phyloP scores from a whole-genome alignment of 305 asterid genomes.

The Rubia peregrina region DNA sequence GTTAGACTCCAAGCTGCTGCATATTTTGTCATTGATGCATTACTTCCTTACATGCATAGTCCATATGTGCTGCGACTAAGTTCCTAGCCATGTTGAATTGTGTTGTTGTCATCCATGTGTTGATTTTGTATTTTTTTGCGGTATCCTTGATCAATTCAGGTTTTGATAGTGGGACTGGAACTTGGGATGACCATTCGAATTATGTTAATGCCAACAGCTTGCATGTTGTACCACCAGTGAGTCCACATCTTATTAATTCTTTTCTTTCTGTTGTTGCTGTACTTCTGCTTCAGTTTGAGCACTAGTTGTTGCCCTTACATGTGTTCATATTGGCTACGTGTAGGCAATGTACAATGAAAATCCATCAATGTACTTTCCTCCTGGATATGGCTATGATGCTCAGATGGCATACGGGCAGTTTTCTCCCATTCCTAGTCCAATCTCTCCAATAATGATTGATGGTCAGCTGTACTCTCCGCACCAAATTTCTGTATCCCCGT shows the following conservation, averaged over 20 bases:
- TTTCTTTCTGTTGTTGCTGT: constrained; percentile 6
- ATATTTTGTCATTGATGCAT: neutral
- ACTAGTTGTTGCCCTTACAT: neutral
- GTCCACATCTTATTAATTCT: constrained; percentile 26
- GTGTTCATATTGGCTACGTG: constrained; percentile 23
- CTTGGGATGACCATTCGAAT: constrained; percentile 77
- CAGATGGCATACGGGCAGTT: constrained; percentile 96
- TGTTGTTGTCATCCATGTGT: neutral
- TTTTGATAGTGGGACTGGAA: constrained; percentile 64
- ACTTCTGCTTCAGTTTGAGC: constrained; percentile 1
- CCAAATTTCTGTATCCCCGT: constrained; percentile 66
- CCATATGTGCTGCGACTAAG: neutral
- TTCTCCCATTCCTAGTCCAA: constrained; percentile 78
- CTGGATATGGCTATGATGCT: constrained; percentile 83
- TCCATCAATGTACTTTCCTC: constrained; percentile 60
- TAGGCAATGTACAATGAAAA: constrained; percentile 93
- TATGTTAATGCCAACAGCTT: constrained; percentile 71
- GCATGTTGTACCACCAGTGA: constrained; percentile 80
- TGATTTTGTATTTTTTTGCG: constrained; percentile 11
- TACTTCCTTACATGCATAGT: neutral
- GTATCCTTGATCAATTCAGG: constrained; percentile 41
- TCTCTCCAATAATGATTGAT: constrained; percentile 86
- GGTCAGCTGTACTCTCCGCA: constrained; percentile 94
- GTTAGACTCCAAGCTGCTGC: constrained; percentile 28
- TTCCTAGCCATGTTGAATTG: neutral